Percentiles rank a stretch among this genome's conserved stretches.
Conservation (phyloP, 2,329 filamentous ascomycete species). For the Onygenales sp. region DNA sequence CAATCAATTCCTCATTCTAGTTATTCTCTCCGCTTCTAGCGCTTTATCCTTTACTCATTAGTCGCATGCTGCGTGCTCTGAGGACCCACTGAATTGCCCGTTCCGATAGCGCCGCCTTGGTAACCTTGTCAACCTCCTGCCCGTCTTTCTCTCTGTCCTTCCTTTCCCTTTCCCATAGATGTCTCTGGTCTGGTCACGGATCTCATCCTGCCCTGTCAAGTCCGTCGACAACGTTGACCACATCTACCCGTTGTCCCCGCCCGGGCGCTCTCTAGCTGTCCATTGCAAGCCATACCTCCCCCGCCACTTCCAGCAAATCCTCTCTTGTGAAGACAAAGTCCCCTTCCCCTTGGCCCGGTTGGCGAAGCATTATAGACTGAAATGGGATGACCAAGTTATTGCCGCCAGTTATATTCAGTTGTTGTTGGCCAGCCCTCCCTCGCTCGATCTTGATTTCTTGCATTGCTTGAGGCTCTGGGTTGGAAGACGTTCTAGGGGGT, state of each 20-base stretch:
- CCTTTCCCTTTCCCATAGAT: too few relatives aligned
- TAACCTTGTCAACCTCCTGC: too few relatives aligned
- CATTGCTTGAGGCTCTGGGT: constrained; percentile 1
- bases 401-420: neutral
- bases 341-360: neutral
- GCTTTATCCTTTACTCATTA: too few relatives aligned
- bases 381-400: constrained; percentile 1
- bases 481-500: neutral
- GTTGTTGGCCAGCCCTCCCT: neutral
- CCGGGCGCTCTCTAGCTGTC: neutral
- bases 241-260: neutral
- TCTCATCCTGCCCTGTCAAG: too few relatives aligned
- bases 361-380: constrained; percentile 1
- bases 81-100: too few relatives aligned
- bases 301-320: constrained; percentile 1
- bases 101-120: too few relatives aligned
- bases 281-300: neutral
- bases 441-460: neutral
- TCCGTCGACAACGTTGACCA: too few relatives aligned
- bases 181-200: too few relatives aligned
- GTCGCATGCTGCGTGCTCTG: too few relatives aligned
- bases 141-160: too few relatives aligned
- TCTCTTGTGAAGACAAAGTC: constrained; percentile 1
- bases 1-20: too few relatives aligned
- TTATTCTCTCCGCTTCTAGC: too few relatives aligned